Evolutionary conservation across 176 grass and related monocot species (phyloP).

Genomic region (Juncus inflexus): DNA sequence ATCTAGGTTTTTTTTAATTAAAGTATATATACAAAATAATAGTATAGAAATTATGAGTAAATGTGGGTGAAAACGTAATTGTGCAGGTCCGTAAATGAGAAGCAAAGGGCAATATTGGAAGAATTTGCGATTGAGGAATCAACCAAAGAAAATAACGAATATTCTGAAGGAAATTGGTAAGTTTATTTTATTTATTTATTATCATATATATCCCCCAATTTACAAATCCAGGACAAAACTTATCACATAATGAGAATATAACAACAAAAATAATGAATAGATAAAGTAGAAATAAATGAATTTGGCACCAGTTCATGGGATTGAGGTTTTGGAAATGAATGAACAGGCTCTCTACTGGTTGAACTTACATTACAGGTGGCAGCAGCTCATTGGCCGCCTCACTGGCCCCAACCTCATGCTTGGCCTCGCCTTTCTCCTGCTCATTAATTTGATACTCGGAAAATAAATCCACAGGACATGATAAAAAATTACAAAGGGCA

Average conservation of each 20-base stretch:
- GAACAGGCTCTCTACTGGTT: conserved; percentile 99
- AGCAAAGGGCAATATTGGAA: conserved; percentile 67
- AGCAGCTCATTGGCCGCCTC: conserved; percentile 43
- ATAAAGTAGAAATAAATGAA: too few relatives aligned
- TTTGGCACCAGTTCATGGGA: conserved; percentile 2
- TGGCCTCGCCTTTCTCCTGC: conserved; percentile 42
- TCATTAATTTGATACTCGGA: conserved; percentile 59
- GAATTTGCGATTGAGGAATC: conserved; percentile 87
- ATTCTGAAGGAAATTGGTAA: conserved; percentile 64
- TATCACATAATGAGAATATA: too few relatives aligned
- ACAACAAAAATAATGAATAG: too few relatives aligned
- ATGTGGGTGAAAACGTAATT: background rate
- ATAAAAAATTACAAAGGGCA: too few relatives aligned
- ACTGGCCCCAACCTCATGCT: conserved; percentile 55
- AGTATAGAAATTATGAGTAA: too few relatives aligned
- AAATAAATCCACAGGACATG: conserved; percentile 41
- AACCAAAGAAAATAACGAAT: conserved; percentile 49
- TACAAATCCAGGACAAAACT: background rate
- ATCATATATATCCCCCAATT: conserved; percentile 3
- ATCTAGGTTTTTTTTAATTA: too few relatives aligned
- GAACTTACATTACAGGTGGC: conserved; percentile 96
- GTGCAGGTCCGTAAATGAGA: conserved; percentile 72
- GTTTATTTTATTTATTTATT: background rate
- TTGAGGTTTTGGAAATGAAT: conserved; percentile 56
- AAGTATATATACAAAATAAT: too few relatives aligned